Evolutionary conservation across 768 basidiomycete genomes (phyloP), one percentile per base, ranked within the genome.

Genomic region (Kwoniella botswanensis): DNA sequence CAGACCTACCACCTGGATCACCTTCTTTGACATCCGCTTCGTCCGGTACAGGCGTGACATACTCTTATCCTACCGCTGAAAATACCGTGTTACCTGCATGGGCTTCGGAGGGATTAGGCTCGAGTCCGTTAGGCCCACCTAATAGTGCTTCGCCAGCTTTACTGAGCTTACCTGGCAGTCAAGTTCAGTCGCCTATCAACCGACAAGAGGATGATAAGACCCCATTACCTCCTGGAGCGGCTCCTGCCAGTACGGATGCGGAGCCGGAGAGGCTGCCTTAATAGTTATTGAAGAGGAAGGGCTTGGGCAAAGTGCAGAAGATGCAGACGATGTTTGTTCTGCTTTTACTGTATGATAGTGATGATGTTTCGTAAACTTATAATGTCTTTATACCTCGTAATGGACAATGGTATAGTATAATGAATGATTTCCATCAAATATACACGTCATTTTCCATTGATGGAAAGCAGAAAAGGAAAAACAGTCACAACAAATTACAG

Each of bases 141-240:
- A 44, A 26, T 10, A 35, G 9, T 10, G 35, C 43, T 52, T 10
- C 22, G 7, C n/a, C 24, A 18, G 29, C 57, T n/a, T 11, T 35
- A 35, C 7, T 18, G 12, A 57, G 18, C 18, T 52, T 26, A 21
- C 13, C 29, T 13, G 50, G n/a, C 52, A 21, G 63, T 7, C 52
- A 44, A 57, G 22, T 42, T 21, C 18, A 35, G 18, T 44, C 35
- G 18, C 55, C 53, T 26, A 12, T 50, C 7, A 22, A 53, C 12
- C 53, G 59, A 18, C 17, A 50, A 22, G 54, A 24, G 17, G 55
- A 71, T 21, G n/a, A 63, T 12, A 41, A 50, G 11, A 65, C 72
- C 43, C 75, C 75, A 10, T 59, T 79, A 54, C 78, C 75, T n/a
- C 74, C 78, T 18, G 78, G 77, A 29, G 73, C 77, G 15, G 75